phyloP scores from a whole-genome alignment of 805 yeast species.

The Ogataea methylovora region DNA sequence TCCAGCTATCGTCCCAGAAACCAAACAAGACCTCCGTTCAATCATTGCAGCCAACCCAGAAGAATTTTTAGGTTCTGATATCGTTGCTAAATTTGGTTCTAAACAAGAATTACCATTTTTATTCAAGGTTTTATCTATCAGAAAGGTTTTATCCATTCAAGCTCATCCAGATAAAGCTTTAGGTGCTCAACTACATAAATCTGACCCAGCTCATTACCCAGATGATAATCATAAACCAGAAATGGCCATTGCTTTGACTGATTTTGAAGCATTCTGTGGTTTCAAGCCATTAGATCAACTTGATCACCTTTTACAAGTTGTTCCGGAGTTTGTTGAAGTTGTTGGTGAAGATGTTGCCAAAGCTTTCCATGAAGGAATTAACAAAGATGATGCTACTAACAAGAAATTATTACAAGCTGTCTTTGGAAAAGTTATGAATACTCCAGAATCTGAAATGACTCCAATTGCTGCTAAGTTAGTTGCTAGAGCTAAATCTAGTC shows the following conservation, averaged over 20 bases:
- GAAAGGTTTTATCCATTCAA: conserved; percentile 89
- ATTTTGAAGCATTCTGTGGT: conserved; percentile 96
- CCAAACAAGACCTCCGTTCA: conserved; percentile 55
- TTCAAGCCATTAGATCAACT: conserved; percentile 85
- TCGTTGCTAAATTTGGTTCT: conserved; percentile 61
- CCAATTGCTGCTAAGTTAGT: conserved; percentile 60
- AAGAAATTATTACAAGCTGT: conserved; percentile 63
- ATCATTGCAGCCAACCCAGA: conserved; percentile 55
- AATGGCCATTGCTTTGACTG: conserved; percentile 96
- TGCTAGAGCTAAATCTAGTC: conserved; percentile 49
- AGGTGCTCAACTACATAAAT: conserved; percentile 65
- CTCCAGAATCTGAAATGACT: conserved; percentile 52
- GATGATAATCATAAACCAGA: conserved; percentile 99
- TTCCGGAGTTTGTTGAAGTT: conserved; percentile 70
- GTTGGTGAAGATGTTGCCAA: conserved; percentile 57
- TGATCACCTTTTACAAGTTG: conserved; percentile 53
- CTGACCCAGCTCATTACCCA: conserved; percentile 91
- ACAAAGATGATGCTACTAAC: conserved; percentile 41
- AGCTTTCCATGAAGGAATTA: conserved; percentile 44
- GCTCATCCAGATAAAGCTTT: conserved; percentile 94
- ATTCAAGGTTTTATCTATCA: conserved; percentile 89
- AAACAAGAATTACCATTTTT: conserved; percentile 77
- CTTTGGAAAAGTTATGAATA: conserved; percentile 79
- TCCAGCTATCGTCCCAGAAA: conserved; percentile 58
- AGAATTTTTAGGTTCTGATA: conserved; percentile 46